A percentile compares a stretch with the other conserved stretches of the same genome.
These are phyloP conservation scores for Pythium scleroteichum DNA, from an alignment of 352 stramenopile species.

Conservation along the genomic window DNA sequence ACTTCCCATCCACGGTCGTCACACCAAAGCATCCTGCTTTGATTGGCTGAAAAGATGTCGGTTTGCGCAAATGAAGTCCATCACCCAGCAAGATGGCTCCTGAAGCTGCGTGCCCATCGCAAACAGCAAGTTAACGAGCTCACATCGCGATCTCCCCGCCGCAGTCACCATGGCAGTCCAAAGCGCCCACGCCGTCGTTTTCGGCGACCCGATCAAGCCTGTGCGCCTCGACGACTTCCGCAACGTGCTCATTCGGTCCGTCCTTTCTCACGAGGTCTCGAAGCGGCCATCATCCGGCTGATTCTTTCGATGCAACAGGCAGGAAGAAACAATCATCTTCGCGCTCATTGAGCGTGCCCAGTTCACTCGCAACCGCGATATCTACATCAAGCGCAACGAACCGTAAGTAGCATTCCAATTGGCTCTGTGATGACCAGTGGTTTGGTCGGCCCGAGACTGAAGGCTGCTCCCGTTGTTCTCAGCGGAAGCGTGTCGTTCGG, in stretches of 20 bases:
- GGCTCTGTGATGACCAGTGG: not conserved
- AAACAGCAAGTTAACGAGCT: not conserved
- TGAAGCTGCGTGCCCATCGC: not conserved
- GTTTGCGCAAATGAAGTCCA: conserved; percentile 29
- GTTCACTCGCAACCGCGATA: conserved; percentile 93
- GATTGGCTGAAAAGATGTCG: conserved; percentile 14
- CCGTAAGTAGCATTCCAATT: conserved; percentile 32
- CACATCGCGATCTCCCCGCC: conserved; percentile 2
- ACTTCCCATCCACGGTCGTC: not conserved
- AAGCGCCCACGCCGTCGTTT: conserved; percentile 63
- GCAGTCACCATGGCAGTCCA: conserved; percentile 37
- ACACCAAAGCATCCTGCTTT: not conserved
- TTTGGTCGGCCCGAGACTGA: not conserved
- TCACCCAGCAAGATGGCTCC: not conserved
- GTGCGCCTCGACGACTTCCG: conserved; percentile 87
- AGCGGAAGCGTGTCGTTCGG: conserved; percentile 75
- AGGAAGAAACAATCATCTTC: conserved; percentile 99
- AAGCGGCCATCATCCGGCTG: too few relatives aligned
- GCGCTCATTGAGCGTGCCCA: conserved; percentile 98
- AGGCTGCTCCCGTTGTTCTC: not conserved
- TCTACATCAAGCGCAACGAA: conserved; percentile 93
- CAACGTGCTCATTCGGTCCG: conserved; percentile 84
- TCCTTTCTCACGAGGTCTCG: not conserved
- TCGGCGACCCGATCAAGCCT: conserved; percentile 63
- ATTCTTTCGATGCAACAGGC: conserved; percentile 32